Evolutionary conservation across 768 basidiomycete species (phyloP).

Genomic region (Amanita inopinata): DNA sequence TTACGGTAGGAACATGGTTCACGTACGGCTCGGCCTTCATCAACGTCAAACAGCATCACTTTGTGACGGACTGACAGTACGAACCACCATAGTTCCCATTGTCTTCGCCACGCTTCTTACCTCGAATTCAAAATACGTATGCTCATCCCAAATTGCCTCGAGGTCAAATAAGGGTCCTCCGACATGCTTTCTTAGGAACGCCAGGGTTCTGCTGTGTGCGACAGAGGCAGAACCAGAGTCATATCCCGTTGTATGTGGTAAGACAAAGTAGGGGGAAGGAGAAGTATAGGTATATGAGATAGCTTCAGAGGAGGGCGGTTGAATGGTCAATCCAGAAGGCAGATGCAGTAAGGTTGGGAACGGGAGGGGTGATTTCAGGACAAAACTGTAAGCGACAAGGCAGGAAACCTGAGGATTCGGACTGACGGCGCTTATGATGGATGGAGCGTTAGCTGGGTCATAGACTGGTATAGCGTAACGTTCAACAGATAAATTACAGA

Average conservation of each 20-base stretch:
- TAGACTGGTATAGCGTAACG: neutral
- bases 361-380: slow-evolving; percentile 13
- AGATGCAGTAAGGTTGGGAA: slow-evolving; percentile 31
- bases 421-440: slow-evolving; percentile 19
- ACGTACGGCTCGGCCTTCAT: slow-evolving; percentile 47
- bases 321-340: slow-evolving; percentile 17
- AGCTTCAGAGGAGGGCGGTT: slow-evolving; percentile 12
- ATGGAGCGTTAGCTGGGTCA: slow-evolving; percentile 8
- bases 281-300: slow-evolving; percentile 21
- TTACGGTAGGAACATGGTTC: slow-evolving; percentile 46
- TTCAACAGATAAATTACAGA: no score
- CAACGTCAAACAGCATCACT: neutral
- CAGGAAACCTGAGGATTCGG: slow-evolving; percentile 25
- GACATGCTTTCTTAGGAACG: slow-evolving; percentile 33
- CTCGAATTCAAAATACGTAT: slow-evolving; percentile 45
- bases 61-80: slow-evolving; percentile 10
- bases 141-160: slow-evolving; percentile 55
- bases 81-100: slow-evolving; percentile 48
- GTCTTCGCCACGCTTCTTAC: slow-evolving; percentile 39
- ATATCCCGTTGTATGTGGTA: slow-evolving; percentile 32
- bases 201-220: slow-evolving; percentile 36
- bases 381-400: slow-evolving; percentile 27
- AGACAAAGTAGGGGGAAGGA: slow-evolving; percentile 30
- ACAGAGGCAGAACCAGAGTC: slow-evolving; percentile 31
- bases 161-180: slow-evolving; percentile 46